Base-by-base conservation (phyloP, 2,329 filamentous ascomycete species). In the Aspergillus hiratsukae region DNA sequence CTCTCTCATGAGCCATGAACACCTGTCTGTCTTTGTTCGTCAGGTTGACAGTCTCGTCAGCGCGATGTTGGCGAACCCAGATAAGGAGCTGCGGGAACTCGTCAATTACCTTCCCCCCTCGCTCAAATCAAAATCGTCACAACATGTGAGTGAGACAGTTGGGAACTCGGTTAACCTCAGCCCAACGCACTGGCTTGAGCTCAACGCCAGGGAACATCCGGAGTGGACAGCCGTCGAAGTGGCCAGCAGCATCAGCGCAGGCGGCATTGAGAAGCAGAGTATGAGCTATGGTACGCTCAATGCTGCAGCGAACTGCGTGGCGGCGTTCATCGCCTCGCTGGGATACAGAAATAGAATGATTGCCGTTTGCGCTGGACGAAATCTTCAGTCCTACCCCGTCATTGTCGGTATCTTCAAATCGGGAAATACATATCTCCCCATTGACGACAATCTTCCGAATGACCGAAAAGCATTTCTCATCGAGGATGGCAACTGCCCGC, bases 371-470 rank as follows among this genome's bases (percentile, higher is more conserved):
- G 51, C 64, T 37, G 66, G 63, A 2, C 64, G 68, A 8, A 65
- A 61, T 10, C 48, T 70, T 5, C 58, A 61, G 10, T 66, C 68
- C 2, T 72, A 68, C 53, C 61, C 69, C 2, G 56, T 69, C 11
- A 66, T 71, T 19, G 57, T 68, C 21, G 71, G 65, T 7, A 70
- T 73, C 41, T 62, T 72, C 55, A 70, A 69, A 41, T 66, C 69
- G 1, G 71, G 70, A n/a, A 71, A 70, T 53, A 62, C 62, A 1
- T 73, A 72, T 60, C 61, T 72, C n/a, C 70, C 71, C 2, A 68
- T 73, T 19, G 71, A 69, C 43, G 67, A 72, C 35, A 64, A 60
- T 10, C 59, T 72, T 43, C 71, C 68, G 9, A 55, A 55, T 9
- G 67, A 69, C 17, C 65, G 70, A 1, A 71, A 70, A 46, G 51